These are phyloP conservation scores for Caloboletus firmus DNA, from an alignment of 1,284 basidiomycete species.

Conservation along the genomic window DNA sequence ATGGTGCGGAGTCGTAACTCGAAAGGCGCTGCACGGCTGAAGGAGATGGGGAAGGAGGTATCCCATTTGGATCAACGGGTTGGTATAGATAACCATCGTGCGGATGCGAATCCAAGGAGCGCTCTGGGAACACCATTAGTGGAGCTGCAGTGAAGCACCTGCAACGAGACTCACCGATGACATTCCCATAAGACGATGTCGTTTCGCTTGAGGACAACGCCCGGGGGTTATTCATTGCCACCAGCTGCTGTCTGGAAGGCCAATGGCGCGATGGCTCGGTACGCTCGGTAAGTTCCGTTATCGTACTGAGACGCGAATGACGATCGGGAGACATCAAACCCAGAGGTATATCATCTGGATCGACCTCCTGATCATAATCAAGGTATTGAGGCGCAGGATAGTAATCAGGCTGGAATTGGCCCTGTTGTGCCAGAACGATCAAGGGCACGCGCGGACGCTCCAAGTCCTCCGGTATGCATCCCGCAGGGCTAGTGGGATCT, in stretches of 20 bases:
- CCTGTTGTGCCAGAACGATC: slow-evolving; percentile 56
- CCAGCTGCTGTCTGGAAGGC: slow-evolving; percentile 40
- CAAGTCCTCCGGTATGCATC: slow-evolving; percentile 21
- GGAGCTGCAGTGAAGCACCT: neutral
- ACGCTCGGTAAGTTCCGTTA: slow-evolving; percentile 63
- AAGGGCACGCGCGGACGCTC: slow-evolving; percentile 50
- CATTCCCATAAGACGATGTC: slow-evolving; percentile 61
- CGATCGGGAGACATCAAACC: slow-evolving; percentile 29
- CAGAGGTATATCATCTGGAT: slow-evolving; percentile 15
- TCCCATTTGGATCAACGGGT: slow-evolving; percentile 56
- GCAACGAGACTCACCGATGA: slow-evolving; percentile 48
- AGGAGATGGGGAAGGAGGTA: slow-evolving; percentile 61
- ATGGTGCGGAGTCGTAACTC: slow-evolving; percentile 53
- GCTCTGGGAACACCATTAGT: slow-evolving; percentile 21
- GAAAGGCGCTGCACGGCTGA: slow-evolving; percentile 75
- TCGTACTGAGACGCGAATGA: slow-evolving; percentile 51
- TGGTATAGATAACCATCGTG: slow-evolving; percentile 14
- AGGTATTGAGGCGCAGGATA: slow-evolving; percentile 26
- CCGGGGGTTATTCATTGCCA: slow-evolving; percentile 40
- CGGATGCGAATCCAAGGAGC: slow-evolving; percentile 3
- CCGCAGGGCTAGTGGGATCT: slow-evolving; percentile 6
- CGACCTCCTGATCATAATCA: slow-evolving; percentile 21
- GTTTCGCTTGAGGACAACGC: slow-evolving; percentile 43
- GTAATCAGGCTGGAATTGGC: slow-evolving; percentile 37
- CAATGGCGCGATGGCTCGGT: slow-evolving; percentile 55